A percentile compares a stretch with the other conserved stretches of the same genome.
These are phyloP conservation scores for Aspergillus indologenus DNA, from an alignment of 495 filamentous ascomycete species.

Conservation along the genomic window DNA sequence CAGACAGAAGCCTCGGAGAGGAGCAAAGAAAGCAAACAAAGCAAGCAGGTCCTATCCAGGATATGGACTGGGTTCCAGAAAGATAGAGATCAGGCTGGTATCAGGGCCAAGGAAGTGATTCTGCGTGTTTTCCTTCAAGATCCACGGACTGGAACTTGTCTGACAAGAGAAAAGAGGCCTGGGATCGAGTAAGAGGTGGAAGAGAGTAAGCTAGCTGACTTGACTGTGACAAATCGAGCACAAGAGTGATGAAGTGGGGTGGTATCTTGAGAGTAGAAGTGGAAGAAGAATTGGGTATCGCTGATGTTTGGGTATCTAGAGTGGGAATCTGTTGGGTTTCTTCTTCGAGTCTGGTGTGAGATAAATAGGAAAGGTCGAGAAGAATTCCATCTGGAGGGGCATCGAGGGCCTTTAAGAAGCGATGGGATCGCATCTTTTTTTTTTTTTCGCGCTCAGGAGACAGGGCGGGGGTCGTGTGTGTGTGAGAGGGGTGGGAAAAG, in stretches of 20 bases:
- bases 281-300: constrained; percentile 1
- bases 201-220: constrained; percentile 16
- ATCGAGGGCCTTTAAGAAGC: constrained; percentile 28
- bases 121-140: constrained; percentile 15
- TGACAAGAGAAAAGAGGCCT: constrained; percentile 23
- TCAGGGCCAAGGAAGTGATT: constrained; percentile 15
- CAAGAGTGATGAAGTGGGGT: constrained; percentile 5
- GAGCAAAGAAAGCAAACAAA: constrained; percentile 24
- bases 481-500: constrained; percentile 16
- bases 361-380: constrained; percentile 15
- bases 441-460: neutral
- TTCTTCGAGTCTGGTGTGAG: constrained; percentile 13
- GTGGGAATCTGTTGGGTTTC: constrained; percentile 7
- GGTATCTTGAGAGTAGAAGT: neutral
- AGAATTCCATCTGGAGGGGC: constrained; percentile 17
- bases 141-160: constrained; percentile 23
- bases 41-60: constrained; percentile 43
- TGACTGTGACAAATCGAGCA: constrained; percentile 27
- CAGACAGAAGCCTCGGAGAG: constrained; percentile 39
- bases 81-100: constrained; percentile 16
- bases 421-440: constrained; percentile 8
- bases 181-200: constrained; percentile 3
- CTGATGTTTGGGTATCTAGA: constrained; percentile 2
- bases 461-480: constrained; percentile 1
- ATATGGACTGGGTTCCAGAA: constrained; percentile 36